Base-by-base conservation (phyloP, 2,329 filamentous ascomycete species). In the Hymenoscyphus infarciens region DNA sequence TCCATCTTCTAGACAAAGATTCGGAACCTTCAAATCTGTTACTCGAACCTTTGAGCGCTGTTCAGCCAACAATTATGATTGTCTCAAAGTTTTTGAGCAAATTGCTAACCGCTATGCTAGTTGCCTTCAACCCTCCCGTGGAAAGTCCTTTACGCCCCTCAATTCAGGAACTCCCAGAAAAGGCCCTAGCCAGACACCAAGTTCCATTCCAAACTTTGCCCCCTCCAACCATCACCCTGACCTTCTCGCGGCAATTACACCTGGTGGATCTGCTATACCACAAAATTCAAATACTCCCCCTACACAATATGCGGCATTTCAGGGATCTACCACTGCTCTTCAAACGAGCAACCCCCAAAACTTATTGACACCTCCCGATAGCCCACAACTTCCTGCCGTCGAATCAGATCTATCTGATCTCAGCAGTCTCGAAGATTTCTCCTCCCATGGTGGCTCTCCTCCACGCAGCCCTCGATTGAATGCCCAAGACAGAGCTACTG, bases 151-250 rank as follows among this genome's bases (percentile, higher is more conserved):
- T 11, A 49, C 42, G n/a, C 42, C 29, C 25, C 16, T 33, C 16
- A 35, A 31, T 31, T 33, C 54, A 45, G 35, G 15, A 42, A 49
- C 42, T 22, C 42, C 42, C n/a, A 49, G 42, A 22, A 49, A 49
- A 11, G 42, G 42, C 19, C n/a, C 42, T 49, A 11, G n/a, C 19
- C 42, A 11, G n/a, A 49, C n/a, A 22, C 8, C n/a, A 49, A 49
- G 19, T 22, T 49, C 22, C 16, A 45, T 33, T 31, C 22, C 22
- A 45, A 33, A 56, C 27, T 61, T 61, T 31, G 35, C 59, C 1
- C 59, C 59, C 29, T 55, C 59, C 15, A 61, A 61, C 35, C 59
- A 61, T 35, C 59, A 61, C 33, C 59, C 59, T n/a, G 59, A 61
- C 33, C 59, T 61, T 19, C 19, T 57, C 39, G 53, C 33, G 22